Base-by-base conservation (phyloP, 352 stramenopile genomes). In the Pythium myriotylum region DNA sequence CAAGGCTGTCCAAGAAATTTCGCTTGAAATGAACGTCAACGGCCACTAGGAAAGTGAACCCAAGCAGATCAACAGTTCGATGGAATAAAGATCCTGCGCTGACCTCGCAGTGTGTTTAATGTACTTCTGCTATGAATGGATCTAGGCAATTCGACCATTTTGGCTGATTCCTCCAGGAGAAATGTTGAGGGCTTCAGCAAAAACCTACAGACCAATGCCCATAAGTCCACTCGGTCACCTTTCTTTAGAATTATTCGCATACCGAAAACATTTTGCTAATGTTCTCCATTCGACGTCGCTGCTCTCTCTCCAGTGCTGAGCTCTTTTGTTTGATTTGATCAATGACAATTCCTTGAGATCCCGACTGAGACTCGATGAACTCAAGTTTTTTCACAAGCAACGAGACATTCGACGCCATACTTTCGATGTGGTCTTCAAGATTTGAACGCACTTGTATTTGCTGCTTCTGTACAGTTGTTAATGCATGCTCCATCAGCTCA, bases 1-100 rank as follows among this genome's bases (percentile, higher is more conserved):
- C 47, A 94, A 98, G 69, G 84, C 94, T 0, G 96, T 99, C 69
- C 97, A 99, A 64, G 81, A 98, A 57, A 88, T 95, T 41, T 98
- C 92, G 63, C 76, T 94, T 32, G 79, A 94, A 54, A 92, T 92
- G 76, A 94, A 91, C 59, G 73, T 74, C 39, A 79, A 76, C 61
- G 79, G 42, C 19, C 62, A 73, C 37, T 66, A 62, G 50, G 69
- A 70, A 72, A 70, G 59, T 62, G 23, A 50, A 58, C 20, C 26
- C 40, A 49, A 14, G 23, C 16, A 23, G 45, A n/a, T 43, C 37
- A 12, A 24, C 2, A 52, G n/a, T 42, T 54, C 20, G 7, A 40
- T 59, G 49, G 7, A 35, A 35, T 35, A 35, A 35, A 35, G 29
- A 35, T 35, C 10, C 29, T 35, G 29, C 5, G 29, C 29, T 35